Evolutionary conservation across 495 filamentous ascomycete genomes (phyloP).

Genomic region (Talaromyces proteolyticus): DNA sequence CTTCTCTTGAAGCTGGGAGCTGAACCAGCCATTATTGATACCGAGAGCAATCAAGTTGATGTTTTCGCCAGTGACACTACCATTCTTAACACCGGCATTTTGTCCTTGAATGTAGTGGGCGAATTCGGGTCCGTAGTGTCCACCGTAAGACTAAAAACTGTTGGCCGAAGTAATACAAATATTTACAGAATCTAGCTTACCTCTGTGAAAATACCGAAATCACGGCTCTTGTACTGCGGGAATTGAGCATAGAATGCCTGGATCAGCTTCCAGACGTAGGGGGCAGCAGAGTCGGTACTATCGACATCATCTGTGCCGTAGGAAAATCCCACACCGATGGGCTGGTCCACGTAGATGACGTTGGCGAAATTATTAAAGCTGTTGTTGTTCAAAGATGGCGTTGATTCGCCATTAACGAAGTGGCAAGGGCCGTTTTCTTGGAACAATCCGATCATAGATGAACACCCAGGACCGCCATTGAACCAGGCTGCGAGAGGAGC

Average conservation of each 20-base stretch:
- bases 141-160: conserved; percentile 45
- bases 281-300: conserved; percentile 44
- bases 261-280: conserved; percentile 47
- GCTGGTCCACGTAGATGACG: conserved; percentile 53
- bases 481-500: conserved; percentile 49
- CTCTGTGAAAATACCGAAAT: conserved; percentile 48
- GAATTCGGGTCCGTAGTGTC: conserved; percentile 49
- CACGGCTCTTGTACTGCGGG: conserved; percentile 45
- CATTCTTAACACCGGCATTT: conserved; percentile 37
- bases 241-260: conserved; percentile 51
- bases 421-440: conserved; percentile 52
- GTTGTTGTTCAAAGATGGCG: conserved; percentile 41
- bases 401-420: conserved; percentile 41
- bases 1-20: conserved; percentile 41
- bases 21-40: conserved; percentile 54
- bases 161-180: neutral
- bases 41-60: conserved; percentile 49
- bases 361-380: conserved; percentile 48
- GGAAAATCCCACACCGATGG: conserved; percentile 47
- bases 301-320: conserved; percentile 45
- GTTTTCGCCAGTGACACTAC: conserved; percentile 33
- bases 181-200: conserved; percentile 6
- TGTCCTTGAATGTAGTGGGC: conserved; percentile 43
- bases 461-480: conserved; percentile 51
- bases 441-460: conserved; percentile 50